These are phyloP conservation scores for Radiomyces spectabilis DNA, from an alignment of 192 early-diverging fungal species.

Conservation along the genomic window DNA sequence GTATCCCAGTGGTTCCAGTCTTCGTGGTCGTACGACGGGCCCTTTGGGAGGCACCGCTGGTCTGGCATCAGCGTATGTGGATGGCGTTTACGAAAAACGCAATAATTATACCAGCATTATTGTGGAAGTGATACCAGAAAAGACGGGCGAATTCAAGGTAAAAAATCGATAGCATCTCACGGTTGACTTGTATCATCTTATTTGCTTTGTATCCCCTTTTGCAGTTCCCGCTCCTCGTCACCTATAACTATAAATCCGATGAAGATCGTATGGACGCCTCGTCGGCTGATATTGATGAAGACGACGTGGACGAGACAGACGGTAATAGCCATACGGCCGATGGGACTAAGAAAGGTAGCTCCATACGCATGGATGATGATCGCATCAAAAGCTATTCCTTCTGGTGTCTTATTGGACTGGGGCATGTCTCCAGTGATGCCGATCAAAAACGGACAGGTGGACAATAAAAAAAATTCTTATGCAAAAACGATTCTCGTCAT, in stretches of 20 bases:
- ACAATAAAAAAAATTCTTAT: neutral
- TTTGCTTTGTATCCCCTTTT: constrained; percentile 1
- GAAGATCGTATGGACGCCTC: constrained; percentile 28
- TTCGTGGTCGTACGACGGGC: constrained; percentile 12
- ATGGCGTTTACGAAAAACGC: constrained; percentile 53
- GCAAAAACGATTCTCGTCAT: neutral
- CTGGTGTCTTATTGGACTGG: constrained; percentile 56
- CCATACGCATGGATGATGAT: constrained; percentile 25
- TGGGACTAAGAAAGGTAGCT: constrained; percentile 16
- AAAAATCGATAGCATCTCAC: neutral
- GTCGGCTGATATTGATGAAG: constrained; percentile 28
- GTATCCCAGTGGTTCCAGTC: constrained; percentile 27
- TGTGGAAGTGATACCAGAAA: constrained; percentile 48
- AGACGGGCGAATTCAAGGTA: constrained; percentile 47
- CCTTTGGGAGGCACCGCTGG: neutral
- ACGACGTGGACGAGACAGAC: constrained; percentile 23
- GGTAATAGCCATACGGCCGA: constrained; percentile 13
- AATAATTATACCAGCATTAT: constrained; percentile 55
- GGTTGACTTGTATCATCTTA: neutral
- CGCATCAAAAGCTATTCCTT: constrained; percentile 43
- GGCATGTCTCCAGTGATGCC: constrained; percentile 21
- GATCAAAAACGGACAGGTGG: too few species aligned
- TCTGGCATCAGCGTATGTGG: constrained; percentile 8
- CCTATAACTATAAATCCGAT: constrained; percentile 39
- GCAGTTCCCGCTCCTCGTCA: constrained; percentile 58